Conservation (phyloP, 768 basidiomycete genomes). For the Termitomyces titanicus region DNA sequence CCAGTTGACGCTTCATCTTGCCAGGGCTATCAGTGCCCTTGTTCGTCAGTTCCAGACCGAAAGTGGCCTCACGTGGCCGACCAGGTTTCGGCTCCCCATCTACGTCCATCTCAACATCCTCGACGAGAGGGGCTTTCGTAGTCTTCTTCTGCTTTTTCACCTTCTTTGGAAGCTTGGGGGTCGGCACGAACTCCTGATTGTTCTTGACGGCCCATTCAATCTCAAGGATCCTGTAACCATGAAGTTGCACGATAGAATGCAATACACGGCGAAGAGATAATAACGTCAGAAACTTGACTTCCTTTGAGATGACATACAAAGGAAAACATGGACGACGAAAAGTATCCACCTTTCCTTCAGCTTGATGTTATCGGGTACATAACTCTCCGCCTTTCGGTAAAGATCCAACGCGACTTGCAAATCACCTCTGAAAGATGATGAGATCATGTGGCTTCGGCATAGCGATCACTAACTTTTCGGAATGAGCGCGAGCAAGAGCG, state of each 20-base stretch:
- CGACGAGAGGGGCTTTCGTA: conserved; percentile 23
- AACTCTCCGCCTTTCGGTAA: conserved; percentile 77
- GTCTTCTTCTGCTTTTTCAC: conserved; percentile 32
- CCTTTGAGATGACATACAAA: conserved; percentile 47
- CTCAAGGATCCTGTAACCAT: conserved; percentile 67
- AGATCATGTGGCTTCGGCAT: not conserved
- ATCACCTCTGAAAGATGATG: conserved; percentile 52
- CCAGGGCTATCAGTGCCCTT: conserved; percentile 27
- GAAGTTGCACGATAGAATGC: conserved; percentile 16
- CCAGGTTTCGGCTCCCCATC: conserved; percentile 17
- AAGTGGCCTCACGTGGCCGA: conserved; percentile 23
- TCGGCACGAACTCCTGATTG: conserved; percentile 54
- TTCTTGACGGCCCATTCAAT: conserved; percentile 77
- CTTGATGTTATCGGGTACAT: conserved; percentile 84
- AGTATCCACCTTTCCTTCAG: conserved; percentile 85
- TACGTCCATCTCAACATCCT: conserved; percentile 25
- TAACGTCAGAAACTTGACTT: conserved; percentile 40
- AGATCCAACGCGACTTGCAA: conserved; percentile 76
- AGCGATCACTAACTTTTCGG: conserved; percentile 59
- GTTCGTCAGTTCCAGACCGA: conserved; percentile 44
- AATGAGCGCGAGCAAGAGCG: conserved; percentile 76
- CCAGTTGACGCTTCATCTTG: conserved; percentile 35
- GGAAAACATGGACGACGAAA: conserved; percentile 63
- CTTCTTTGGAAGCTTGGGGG: conserved; percentile 44
- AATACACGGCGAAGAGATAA: conserved; percentile 23